Conservation (phyloP, 1,284 basidiomycete species). For the Papiliotrema laurentii region DNA sequence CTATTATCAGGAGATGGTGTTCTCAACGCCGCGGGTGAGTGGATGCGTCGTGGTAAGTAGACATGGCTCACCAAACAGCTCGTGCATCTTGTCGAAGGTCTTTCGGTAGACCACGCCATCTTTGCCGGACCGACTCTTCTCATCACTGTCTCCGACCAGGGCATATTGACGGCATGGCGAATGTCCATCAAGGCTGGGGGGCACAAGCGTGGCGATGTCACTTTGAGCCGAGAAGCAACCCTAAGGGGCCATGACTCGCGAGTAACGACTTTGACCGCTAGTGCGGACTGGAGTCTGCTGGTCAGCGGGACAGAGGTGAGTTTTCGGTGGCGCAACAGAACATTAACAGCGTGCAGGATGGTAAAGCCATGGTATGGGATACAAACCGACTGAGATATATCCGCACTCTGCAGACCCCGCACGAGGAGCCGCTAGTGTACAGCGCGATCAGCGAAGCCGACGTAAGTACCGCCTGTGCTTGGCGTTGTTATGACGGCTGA, state of each 20-base stretch:
- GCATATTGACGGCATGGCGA: constrained; percentile 74
- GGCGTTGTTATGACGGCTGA: no score
- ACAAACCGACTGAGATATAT: constrained; percentile 75
- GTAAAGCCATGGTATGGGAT: constrained; percentile 85
- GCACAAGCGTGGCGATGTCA: constrained; percentile 28
- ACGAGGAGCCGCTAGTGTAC: constrained; percentile 58
- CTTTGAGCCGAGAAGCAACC: constrained; percentile 60
- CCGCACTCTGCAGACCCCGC: constrained; percentile 65
- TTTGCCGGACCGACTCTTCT: constrained; percentile 69
- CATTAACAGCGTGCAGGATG: constrained; percentile 53
- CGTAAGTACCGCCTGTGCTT: no score
- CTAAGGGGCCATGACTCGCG: constrained; percentile 69
- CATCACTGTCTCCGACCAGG: constrained; percentile 70
- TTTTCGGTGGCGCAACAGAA: neutral
- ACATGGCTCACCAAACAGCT: constrained; percentile 51
- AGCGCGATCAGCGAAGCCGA: constrained; percentile 80
- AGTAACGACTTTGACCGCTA: constrained; percentile 68
- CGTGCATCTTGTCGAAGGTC: constrained; percentile 68
- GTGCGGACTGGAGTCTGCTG: constrained; percentile 73
- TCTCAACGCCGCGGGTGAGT: constrained; percentile 58
- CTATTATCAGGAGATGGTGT: constrained; percentile 53
- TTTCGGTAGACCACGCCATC: constrained; percentile 65
- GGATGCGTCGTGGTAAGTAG: neutral
- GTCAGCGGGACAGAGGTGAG: constrained; percentile 68
- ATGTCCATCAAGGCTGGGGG: constrained; percentile 44